Percentiles rank a stretch among this genome's conserved stretches.
These are phyloP conservation scores for Hypocreales sp. DNA, from an alignment of 2,329 filamentous ascomycete genomes.

Conservation along the genomic window DNA sequence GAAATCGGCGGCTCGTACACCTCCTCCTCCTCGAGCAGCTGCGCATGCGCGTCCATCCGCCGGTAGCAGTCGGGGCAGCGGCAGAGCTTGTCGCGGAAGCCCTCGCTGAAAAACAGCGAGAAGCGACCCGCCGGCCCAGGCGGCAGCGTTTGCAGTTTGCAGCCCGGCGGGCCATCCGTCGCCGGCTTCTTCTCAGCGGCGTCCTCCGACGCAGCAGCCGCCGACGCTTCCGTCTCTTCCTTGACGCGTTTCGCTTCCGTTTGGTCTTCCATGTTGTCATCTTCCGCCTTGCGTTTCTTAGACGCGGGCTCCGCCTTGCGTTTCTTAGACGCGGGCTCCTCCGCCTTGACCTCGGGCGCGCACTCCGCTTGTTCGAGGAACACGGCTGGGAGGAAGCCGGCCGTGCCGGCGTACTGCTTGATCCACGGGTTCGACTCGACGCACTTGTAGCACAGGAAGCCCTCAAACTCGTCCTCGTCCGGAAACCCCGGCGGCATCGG, in stretches of 20 bases:
- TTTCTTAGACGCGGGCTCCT: constrained; percentile 40
- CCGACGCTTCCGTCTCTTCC: constrained; percentile 17
- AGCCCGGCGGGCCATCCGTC: constrained; percentile 15
- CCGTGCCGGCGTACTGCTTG: constrained; percentile 66
- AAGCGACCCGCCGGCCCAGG: constrained; percentile 40
- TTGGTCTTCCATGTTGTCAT: constrained; percentile 23
- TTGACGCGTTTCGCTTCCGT: constrained; percentile 35
- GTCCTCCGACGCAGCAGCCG: background rate
- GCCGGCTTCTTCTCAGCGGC: constrained; percentile 7
- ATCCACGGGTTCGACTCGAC: constrained; percentile 82
- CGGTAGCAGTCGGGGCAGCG: constrained; percentile 71
- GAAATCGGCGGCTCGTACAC: constrained; percentile 86
- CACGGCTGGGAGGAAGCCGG: constrained; percentile 66
- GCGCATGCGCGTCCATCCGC: constrained; percentile 50
- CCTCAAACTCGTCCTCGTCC: constrained; percentile 74
- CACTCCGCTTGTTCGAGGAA: constrained; percentile 21
- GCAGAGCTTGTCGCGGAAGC: constrained; percentile 73
- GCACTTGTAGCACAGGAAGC: constrained; percentile 89
- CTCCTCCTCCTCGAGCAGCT: constrained; percentile 88
- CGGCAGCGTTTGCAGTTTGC: constrained; percentile 48
- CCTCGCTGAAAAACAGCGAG: constrained; percentile 66
- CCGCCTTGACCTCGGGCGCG: constrained; percentile 8
- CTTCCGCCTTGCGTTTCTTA: constrained; percentile 54
- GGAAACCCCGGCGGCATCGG: constrained; percentile 79
- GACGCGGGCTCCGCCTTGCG: constrained; percentile 41